Evolutionary conservation across 2,329 filamentous ascomycete species (phyloP).

Genomic region (Ramularia endophylla): DNA sequence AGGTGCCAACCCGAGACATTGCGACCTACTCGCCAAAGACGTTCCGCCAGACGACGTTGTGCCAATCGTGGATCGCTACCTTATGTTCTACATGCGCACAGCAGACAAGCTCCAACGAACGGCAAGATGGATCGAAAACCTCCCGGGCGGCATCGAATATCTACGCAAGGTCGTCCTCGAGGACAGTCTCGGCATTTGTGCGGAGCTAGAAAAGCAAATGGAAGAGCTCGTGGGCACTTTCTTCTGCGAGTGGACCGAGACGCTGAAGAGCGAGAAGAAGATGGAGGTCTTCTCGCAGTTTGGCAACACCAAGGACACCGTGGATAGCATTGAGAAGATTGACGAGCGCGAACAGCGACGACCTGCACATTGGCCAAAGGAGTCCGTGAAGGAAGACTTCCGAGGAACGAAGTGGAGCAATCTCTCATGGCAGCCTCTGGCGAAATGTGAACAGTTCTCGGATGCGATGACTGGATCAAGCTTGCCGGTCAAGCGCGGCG

Average conservation of each 20-base stretch:
- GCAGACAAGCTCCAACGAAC: conserved; percentile 87
- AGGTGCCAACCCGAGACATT: conserved; percentile 75
- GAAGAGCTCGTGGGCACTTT: conserved; percentile 73
- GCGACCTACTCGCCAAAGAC: conserved; percentile 78
- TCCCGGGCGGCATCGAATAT: conserved; percentile 79
- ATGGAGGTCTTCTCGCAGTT: conserved; percentile 73
- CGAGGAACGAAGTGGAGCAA: conserved; percentile 60
- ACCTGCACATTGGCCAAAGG: conserved; percentile 71
- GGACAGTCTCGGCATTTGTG: conserved; percentile 80
- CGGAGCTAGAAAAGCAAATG: conserved; percentile 83
- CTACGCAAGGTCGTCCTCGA: conserved; percentile 76
- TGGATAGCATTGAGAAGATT: conserved; percentile 62
- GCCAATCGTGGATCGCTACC: conserved; percentile 77
- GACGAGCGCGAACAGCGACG: conserved; percentile 66
- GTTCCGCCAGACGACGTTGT: conserved; percentile 77
- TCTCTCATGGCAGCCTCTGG: conserved; percentile 73
- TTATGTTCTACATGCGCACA: conserved; percentile 91
- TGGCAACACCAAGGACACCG: conserved; percentile 68
- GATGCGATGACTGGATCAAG: conserved; percentile 66
- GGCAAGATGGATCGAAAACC: conserved; percentile 76
- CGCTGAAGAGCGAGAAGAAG: conserved; percentile 62
- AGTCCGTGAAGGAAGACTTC: conserved; percentile 65
- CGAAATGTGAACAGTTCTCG: conserved; percentile 64
- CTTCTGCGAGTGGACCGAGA: conserved; percentile 91
- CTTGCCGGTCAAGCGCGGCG: conserved; percentile 74